Evolutionary conservation across 2,329 filamentous ascomycete genomes (phyloP), one percentile per base, ranked within the genome.

Genomic region (Passalora sequoiae): DNA sequence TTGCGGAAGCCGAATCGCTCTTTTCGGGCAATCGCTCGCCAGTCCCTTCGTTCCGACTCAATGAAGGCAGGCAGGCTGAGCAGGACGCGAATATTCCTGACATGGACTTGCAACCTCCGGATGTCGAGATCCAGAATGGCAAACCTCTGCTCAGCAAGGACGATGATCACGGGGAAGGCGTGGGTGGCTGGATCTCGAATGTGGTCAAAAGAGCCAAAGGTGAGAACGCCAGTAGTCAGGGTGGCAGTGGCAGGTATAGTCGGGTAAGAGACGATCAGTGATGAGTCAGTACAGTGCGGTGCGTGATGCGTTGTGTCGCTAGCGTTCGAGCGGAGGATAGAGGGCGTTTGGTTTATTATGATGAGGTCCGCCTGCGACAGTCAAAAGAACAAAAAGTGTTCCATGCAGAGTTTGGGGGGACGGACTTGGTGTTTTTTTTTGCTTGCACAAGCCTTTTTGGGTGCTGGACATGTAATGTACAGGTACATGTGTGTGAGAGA

Each of bases 1-100:
- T 81, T 46, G 83, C 82, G 9, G 89, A 96, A 67, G 81, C 83
- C 6, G 87, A 86, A n/a, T 88, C 88, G 2, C 73, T 95, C 8
- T 81, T 94, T 66, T 79, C 82, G 32, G 76, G 77, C 28, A 60
- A 65, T 40, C 80, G 81, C 31, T 95, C 89, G n/a, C 86, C 86
- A 1, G 78, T 86, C 6, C 84, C 84, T 24, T 89, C 84, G 8
- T 79, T 88, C 53, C 83, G 86, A 54, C 77, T 89, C 35, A 21
- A 21, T 16, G 30, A 8, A 15, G 60, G 64, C 41, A 79, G 50
- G 12, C 37, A 50, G 6, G 53, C 48, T 5, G 49, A 57, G 15
- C 46, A 58, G 33, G 61, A 56, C 22, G 79, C 73, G 51, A 80
- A 81, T 6, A 89, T 95, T 46, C 88, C 89, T 1, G 83, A 84